A percentile compares a stretch with the other conserved stretches of the same genome.
Conservation (phyloP, 345 rosid genomes). For the Mallotus nudiflorus region DNA sequence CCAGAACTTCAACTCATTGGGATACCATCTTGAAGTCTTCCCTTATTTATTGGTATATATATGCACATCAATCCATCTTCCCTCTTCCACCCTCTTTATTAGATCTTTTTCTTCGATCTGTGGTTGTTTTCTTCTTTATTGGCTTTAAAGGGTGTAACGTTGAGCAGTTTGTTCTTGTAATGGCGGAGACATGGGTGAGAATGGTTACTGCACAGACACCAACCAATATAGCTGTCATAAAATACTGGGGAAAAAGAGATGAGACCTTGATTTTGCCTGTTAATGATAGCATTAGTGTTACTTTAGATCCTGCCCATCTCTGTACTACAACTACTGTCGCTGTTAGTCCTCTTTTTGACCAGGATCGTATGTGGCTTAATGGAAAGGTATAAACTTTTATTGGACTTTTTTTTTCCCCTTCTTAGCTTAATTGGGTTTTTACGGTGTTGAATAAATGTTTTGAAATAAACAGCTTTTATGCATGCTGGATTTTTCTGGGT, state of each 20-base stretch:
- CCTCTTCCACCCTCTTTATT: too few relatives aligned
- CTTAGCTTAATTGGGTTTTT: conserved; percentile 4
- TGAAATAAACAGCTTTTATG: not conserved
- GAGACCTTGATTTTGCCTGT: conserved; percentile 86
- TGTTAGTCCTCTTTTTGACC: conserved; percentile 75
- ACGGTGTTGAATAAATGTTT: not conserved
- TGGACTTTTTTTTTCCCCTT: not conserved
- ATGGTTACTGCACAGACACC: conserved; percentile 92
- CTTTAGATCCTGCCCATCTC: conserved; percentile 89
- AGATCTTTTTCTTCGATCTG: not conserved
- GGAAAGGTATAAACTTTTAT: conserved; percentile 62
- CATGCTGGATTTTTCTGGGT: not conserved
- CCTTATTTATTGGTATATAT: too few relatives aligned
- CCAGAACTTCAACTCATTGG: too few relatives aligned
- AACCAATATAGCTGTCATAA: conserved; percentile 92
- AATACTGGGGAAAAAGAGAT: conserved; percentile 97
- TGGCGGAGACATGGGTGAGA: conserved; percentile 74
- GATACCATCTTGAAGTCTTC: too few relatives aligned
- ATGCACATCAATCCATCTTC: too few relatives aligned
- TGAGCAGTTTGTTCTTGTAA: conserved; percentile 10
- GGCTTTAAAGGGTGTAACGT: not conserved
- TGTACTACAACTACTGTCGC: conserved; percentile 96
- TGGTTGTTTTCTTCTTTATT: not conserved
- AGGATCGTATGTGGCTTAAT: conserved; percentile 99
- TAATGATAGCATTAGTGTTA: conserved; percentile 94